phyloP scores from a whole-genome alignment of 306 rosid genomes.

The Bauhinia variegata region DNA sequence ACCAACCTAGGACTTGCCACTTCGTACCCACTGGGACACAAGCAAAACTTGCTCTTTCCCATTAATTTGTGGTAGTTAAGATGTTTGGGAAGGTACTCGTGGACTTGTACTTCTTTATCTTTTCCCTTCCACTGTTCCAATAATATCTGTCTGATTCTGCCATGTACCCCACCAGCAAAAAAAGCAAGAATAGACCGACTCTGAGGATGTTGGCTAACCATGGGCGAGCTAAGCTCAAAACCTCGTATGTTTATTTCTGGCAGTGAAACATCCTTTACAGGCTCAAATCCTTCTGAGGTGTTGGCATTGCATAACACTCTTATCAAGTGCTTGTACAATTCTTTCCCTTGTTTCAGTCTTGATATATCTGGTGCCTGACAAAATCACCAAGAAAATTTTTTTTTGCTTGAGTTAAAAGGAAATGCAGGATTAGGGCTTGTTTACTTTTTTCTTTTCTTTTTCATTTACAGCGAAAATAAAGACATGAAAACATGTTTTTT shows the following conservation, averaged over 20 bases:
- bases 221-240: slow-evolving; percentile 21
- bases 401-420: too few relatives aligned
- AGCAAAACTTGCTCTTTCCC: slow-evolving; percentile 45
- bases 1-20: slow-evolving; percentile 58
- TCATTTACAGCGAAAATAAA: too few relatives aligned
- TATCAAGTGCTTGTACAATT: slow-evolving; percentile 29
- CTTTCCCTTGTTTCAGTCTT: neutral
- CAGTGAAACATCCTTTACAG: slow-evolving; percentile 38
- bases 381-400: too few relatives aligned
- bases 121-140: slow-evolving; percentile 45
- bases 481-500: too few relatives aligned
- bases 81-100: slow-evolving; percentile 34
- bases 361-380: slow-evolving; percentile 49
- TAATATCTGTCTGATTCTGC: slow-evolving; percentile 33
- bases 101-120: slow-evolving; percentile 44
- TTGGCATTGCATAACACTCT: slow-evolving; percentile 57
- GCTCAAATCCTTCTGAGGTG: slow-evolving; percentile 51
- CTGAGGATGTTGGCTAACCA: neutral
- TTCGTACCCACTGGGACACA: slow-evolving; percentile 57
- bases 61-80: slow-evolving; percentile 36
- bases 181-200: slow-evolving; percentile 40
- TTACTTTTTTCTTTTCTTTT: too few relatives aligned
- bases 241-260: slow-evolving; percentile 44
- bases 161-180: slow-evolving; percentile 57
- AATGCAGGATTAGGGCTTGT: too few relatives aligned